A percentile compares a stretch with the other conserved stretches of the same genome.
Conservation (phyloP, 164 flowering plant species). For the Sedum album region DNA sequence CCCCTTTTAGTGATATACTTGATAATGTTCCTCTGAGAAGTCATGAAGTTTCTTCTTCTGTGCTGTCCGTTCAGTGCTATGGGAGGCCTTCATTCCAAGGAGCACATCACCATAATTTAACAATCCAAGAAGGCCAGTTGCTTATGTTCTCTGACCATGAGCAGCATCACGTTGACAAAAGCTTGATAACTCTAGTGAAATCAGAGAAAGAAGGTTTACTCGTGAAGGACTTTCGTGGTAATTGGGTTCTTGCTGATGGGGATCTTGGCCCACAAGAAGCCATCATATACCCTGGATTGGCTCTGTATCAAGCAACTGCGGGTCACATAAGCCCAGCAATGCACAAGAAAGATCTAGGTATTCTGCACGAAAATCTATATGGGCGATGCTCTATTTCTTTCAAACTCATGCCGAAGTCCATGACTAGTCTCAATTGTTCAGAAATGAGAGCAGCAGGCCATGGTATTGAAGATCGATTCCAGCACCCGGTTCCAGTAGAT, state of each 20-base stretch:
- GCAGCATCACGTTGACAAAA: conserved; percentile 70
- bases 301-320: conserved; percentile 91
- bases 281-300: conserved; percentile 86
- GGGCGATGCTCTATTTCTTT: conserved; percentile 86
- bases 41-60: conserved; percentile 84
- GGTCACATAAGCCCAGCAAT: conserved; percentile 79
- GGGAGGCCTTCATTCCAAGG: conserved; percentile 82
- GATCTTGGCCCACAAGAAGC: conserved; percentile 94
- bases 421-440: conserved; percentile 81
- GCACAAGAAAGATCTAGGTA: conserved; percentile 49
- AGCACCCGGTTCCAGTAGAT: conserved; percentile 87
- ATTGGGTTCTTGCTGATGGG: conserved; percentile 78
- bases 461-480: conserved; percentile 92
- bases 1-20: conserved; percentile 76
- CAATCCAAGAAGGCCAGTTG: conserved; percentile 66
- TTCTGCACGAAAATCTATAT: conserved; percentile 49
- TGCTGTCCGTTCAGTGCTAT: conserved; percentile 79
- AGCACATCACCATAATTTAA: conserved; percentile 57
- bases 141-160: conserved; percentile 75
- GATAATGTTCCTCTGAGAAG: conserved; percentile 85
- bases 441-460: conserved; percentile 97
- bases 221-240: conserved; percentile 70
- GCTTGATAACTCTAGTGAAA: conserved; percentile 65
- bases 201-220: conserved; percentile 82
- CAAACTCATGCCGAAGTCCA: conserved; percentile 90